Base-by-base conservation (phyloP, 768 basidiomycete species). In the Dentipellis sp. region DNA sequence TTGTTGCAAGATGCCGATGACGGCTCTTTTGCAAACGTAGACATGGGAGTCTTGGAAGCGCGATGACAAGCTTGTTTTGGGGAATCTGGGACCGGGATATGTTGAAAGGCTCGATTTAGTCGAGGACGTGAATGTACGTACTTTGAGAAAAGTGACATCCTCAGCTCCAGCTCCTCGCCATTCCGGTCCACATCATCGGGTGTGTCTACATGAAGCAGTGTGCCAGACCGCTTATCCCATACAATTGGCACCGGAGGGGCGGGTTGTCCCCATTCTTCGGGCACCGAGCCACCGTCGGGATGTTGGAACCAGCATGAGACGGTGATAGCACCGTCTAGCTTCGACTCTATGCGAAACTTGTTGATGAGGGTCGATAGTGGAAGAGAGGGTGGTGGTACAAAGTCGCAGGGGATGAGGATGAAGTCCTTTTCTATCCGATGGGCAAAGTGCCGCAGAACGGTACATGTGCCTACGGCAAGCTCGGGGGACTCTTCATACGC, bases 321-420 rank as follows among this genome's bases (percentile, higher is more conserved):
- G 2, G 79, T 80, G 61, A 91, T 75, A 46, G 80, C 74, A 35
- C 80, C 78, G 71, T 84, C 78, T 38, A 81, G 77, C 52, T 82
- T 74, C 0, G 80, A 72, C 60, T 92, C 86, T 10, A 80, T 77
- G 35, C 94, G 83, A 67, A 94, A 94, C 64, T 84, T 87, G 69
- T 97, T 83, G 46, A 97, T 73, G 1, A 97, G 71, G 0, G 71
- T 72, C 34, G 78, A 77, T 7, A 97, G 77, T 5, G 85, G 74
- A n/a, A 97, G 75, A 0, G 80, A 72, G 0, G 84, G 73, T 0
- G 93, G 86, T 9, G 93, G 85, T 19, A 93, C 78, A 51, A 97
- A 90, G 68, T 97, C 94, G 65, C 93, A 97, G 7, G 94, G 88
- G 1, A 97, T 78, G 21, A 97, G 69, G 40, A 97, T 80, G 68